Percentiles rank a stretch among this genome's conserved stretches.
These are phyloP conservation scores for Malus asiatica DNA, from an alignment of 306 rosid species.

Conservation along the genomic window DNA sequence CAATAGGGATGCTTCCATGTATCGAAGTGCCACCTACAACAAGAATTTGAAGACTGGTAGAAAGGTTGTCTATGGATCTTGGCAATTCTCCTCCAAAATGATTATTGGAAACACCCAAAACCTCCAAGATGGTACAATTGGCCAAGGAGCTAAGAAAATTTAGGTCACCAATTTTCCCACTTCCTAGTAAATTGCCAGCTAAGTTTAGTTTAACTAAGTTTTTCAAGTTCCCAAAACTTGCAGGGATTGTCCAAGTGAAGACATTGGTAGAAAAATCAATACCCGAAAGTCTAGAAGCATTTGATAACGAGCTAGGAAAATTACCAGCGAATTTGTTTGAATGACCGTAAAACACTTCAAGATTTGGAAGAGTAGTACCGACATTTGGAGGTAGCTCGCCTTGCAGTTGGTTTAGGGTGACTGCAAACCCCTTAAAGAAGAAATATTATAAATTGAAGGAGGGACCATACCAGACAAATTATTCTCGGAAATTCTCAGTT, in stretches of 20 bases:
- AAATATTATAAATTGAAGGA: conserved; percentile 2
- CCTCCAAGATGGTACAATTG: neutral
- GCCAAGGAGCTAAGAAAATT: neutral
- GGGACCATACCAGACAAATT: conserved; percentile 31
- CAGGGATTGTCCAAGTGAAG: neutral
- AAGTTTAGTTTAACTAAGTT: neutral
- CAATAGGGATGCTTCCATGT: neutral
- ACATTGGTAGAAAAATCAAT: neutral
- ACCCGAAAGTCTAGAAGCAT: neutral
- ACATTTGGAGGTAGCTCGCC: conserved; percentile 30
- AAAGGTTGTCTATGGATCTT: neutral
- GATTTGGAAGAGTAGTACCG: conserved; percentile 14
- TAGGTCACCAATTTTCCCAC: neutral
- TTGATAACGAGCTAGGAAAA: conserved; percentile 31
- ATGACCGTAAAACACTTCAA: conserved; percentile 8
- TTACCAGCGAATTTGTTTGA: conserved; percentile 26
- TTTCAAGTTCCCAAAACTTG: neutral
- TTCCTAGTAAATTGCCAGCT: neutral
- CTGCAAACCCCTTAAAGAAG: neutral
- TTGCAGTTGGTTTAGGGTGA: conserved; percentile 15
- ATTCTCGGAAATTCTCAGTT: conserved; percentile 4
- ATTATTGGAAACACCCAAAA: neutral
- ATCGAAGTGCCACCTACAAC: neutral
- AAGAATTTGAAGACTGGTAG: neutral
- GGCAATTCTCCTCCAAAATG: neutral